Evolutionary conservation across 129 eudicot genomes (phyloP), one percentile per base, ranked within the genome.

Genomic region (Artemisia annua): DNA sequence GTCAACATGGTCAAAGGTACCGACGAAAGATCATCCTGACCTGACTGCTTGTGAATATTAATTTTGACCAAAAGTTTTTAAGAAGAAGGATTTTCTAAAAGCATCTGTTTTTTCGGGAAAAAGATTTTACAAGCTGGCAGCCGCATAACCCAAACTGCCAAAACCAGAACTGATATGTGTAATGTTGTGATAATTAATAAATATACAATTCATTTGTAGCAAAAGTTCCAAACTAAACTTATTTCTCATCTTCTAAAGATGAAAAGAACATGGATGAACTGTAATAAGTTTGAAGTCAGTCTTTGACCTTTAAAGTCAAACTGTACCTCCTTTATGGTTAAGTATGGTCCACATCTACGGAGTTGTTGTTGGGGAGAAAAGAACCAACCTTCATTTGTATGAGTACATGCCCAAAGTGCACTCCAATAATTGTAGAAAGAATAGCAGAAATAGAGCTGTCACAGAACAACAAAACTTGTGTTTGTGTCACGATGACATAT

Each of bases 371-470:
- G 13, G 49, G 54, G 55, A 81, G 59, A 62, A 26, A 67, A 11
- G 11, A 52, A 59, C 61, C 48, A 57, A 88, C 96, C 96, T 92
- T 83, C 43, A 92, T 81, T 74, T 92, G 87, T 56, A 92, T 56
- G 81, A 92, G 89, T 64, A 88, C 91, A 81, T 92, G 97, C 52
- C 96, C 96, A 61, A 67, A 85, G 79, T 92, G 97, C 69, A 89
- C 83, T 50, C 97, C 96, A 22, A 87, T 58, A 61, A 83, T 70
- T 59, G 93, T 82, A 52, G 97, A 92, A 56, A 92, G 81, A 59
- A 87, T 89, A 51, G 97, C 97, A 52, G 97, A 89, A 53, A 88
- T 79, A 43, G 96, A 92, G 87, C 96, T 88, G 92, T 77, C 83
- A 48, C 63, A 56, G 28, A 39, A 72, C 49, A 67, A 66, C 17